Evolutionary conservation across 352 stramenopile genomes (phyloP).

Genomic region (Phytophthora cryptogea): DNA sequence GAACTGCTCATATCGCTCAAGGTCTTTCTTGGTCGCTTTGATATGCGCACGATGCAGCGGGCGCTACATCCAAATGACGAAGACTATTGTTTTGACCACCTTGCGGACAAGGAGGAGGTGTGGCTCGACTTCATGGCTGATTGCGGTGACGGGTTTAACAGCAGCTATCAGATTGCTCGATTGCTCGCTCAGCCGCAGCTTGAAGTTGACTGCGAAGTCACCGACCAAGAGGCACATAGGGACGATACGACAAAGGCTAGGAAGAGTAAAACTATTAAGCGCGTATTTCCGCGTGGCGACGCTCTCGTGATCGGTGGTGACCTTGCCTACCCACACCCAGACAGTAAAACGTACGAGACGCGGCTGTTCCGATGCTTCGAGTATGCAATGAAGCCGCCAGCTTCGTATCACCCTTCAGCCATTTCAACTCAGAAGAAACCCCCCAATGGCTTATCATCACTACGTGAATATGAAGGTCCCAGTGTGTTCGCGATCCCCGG

Average conservation of each 20-base stretch:
- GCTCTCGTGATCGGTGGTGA: slow-evolving; percentile 92
- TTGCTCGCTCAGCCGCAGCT: slow-evolving; percentile 90
- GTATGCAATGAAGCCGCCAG: slow-evolving; percentile 92
- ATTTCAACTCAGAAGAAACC: slow-evolving; percentile 88
- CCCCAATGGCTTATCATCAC: slow-evolving; percentile 47
- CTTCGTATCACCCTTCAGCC: slow-evolving; percentile 82
- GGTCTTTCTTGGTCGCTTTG: slow-evolving; percentile 91
- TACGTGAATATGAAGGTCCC: slow-evolving; percentile 71
- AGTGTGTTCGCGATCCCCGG: slow-evolving; percentile 85
- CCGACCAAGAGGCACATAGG: slow-evolving; percentile 2
- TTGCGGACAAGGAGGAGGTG: slow-evolving; percentile 75
- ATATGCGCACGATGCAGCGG: slow-evolving; percentile 91
- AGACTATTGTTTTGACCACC: slow-evolving; percentile 85
- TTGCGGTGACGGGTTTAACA: slow-evolving; percentile 94
- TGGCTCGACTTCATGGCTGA: slow-evolving; percentile 96
- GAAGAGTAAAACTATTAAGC: slow-evolving; percentile 47
- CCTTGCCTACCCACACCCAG: slow-evolving; percentile 92
- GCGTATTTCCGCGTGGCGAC: slow-evolving; percentile 83
- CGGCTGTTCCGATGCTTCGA: slow-evolving; percentile 93
- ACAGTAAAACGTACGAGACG: slow-evolving; percentile 88
- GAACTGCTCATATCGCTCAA: slow-evolving; percentile 93
- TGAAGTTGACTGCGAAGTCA: slow-evolving; percentile 64
- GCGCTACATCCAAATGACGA: slow-evolving; percentile 75
- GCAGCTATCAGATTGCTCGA: slow-evolving; percentile 92
- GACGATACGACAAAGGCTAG: slow-evolving; percentile 28